Base-by-base conservation (phyloP, 1,284 basidiomycete species). In the Entoloma clypeatum region DNA sequence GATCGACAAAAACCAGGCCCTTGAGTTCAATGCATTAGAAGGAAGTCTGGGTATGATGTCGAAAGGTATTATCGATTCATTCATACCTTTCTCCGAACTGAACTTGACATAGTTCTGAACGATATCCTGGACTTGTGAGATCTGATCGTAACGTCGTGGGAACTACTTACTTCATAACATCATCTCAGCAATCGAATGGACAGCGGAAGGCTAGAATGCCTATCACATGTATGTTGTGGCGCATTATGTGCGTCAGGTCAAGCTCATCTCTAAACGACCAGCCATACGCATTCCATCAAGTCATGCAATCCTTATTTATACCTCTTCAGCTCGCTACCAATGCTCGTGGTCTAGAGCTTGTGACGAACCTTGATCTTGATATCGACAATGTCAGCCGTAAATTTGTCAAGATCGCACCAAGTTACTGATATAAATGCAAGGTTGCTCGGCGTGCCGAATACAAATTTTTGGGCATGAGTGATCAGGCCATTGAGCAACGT, bases 21-120 rank as follows among this genome's bases (percentile, higher is more conserved):
- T 86, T 26, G 84, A 86, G 58, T 82, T 83, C 55, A 73, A 72
- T 47, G 83, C 82, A 4, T 67, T 90, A n/a, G 79, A 81, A 50
- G 81, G 81, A 3, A 82, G 78, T 54, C 60, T 90, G 40, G 79
- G 75, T 44, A 86, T 87, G 80, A 90, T 86, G 79, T 77, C 77
- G 75, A 61, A 73, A 70, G 67, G 25, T 23, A n/a, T 31, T 16
- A 23, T 21, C 21, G 31, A 35, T 13, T 33, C 27, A 32, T 25
- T 33, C 14, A 18, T 30, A 36, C 3, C 26, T 7, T 11, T 7
- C 9, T 30, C 34, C 14, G n/a, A 26, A 32, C 41, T 13, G 30
- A 19, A 16, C 33, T 14, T 4, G n/a, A n/a, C 17, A 8, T 58
- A 72, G 83, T 88, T 0, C 63, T 87, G 25, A 86, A 87, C 52